These are phyloP conservation scores for Globisporangium orthogonon DNA, from an alignment of 352 stramenopile species.

Conservation along the genomic window DNA sequence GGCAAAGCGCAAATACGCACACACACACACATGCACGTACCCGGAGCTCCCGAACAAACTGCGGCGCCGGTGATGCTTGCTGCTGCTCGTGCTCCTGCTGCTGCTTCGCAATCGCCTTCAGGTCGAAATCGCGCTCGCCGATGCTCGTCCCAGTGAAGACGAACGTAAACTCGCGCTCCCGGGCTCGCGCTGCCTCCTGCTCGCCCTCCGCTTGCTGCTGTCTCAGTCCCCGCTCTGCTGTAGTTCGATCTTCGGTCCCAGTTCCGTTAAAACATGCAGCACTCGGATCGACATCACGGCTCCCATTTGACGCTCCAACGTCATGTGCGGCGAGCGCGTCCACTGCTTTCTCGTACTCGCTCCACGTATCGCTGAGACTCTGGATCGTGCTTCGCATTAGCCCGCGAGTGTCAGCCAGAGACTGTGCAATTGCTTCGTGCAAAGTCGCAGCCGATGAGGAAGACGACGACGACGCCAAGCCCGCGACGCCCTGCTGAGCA, in stretches of 20 bases:
- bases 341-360: slow-evolving; percentile 9
- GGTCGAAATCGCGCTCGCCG: slow-evolving; percentile 56
- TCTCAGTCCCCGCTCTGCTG: not conserved
- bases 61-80: slow-evolving; percentile 13
- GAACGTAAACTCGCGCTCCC: slow-evolving; percentile 20
- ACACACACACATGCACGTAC: not conserved
- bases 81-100: slow-evolving; percentile 16
- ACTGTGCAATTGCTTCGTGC: slow-evolving; percentile 1
- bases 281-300: not conserved
- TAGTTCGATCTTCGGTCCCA: slow-evolving; percentile 1
- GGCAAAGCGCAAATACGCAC: not conserved
- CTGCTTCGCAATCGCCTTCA: slow-evolving; percentile 33
- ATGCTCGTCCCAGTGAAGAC: slow-evolving; percentile 76
- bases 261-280: not conserved
- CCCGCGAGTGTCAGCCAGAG: slow-evolving; percentile 4
- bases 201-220: not conserved
- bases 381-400: slow-evolving; percentile 19
- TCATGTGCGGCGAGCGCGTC: not conserved
- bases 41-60: slow-evolving; percentile 45
- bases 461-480: no score
- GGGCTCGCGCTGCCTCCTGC: not conserved
- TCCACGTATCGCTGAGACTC: slow-evolving; percentile 16
- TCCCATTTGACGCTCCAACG: not conserved
- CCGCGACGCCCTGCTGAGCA: slow-evolving; percentile 31
- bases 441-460: not conserved